phyloP scores from a whole-genome alignment of 345 rosid genomes.

The Psidium friedrichsthalianum region DNA sequence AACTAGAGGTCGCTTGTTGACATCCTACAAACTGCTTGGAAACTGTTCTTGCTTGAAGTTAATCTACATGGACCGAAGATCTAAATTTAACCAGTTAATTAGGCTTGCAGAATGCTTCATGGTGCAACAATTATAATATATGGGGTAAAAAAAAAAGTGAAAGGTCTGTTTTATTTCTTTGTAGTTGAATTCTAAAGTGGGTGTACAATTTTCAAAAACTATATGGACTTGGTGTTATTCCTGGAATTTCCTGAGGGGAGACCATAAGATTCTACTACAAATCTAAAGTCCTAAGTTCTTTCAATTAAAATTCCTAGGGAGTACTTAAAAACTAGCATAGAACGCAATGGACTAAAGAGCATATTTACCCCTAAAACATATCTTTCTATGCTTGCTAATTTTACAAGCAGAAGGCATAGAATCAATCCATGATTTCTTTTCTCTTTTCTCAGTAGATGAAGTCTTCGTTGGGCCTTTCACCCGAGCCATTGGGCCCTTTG shows the following conservation, averaged over 20 bases:
- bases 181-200: neutral
- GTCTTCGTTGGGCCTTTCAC: neutral
- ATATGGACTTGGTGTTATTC: neutral
- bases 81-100: neutral
- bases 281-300: neutral
- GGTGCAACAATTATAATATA: neutral
- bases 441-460: neutral
- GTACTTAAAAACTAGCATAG: neutral
- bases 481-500: neutral
- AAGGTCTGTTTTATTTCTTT: neutral
- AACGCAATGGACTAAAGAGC: neutral
- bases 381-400: neutral
- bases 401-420: neutral
- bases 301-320: neutral
- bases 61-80: neutral
- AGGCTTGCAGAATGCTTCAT: neutral
- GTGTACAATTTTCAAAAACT: neutral
- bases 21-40: no score
- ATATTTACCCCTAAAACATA: neutral
- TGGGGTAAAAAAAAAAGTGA: neutral
- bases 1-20: neutral
- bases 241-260: neutral
- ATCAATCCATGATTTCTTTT: neutral
- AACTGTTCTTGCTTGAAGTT: neutral
- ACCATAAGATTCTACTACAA: neutral